Evolutionary conservation across 2,329 filamentous ascomycete species (phyloP).

Genomic region (Helotiales sp.): DNA sequence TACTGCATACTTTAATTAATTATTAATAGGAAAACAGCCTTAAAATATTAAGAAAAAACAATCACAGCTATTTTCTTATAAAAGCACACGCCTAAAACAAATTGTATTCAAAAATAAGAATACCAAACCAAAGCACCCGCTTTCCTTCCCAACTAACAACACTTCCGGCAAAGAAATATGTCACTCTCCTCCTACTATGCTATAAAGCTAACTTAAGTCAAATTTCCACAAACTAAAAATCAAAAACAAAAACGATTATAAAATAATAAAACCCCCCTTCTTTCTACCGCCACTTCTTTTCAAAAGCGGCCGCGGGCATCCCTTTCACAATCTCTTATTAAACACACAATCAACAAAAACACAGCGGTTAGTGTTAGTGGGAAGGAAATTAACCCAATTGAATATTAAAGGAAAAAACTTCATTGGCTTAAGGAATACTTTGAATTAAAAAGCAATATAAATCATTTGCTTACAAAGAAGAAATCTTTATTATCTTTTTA

Average conservation of each 20-base stretch:
- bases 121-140: constrained; percentile 28
- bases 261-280: constrained; percentile 18
- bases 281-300: constrained; percentile 29
- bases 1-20: constrained; percentile 32
- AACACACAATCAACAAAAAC: constrained; percentile 28
- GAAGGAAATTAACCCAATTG: constrained; percentile 37
- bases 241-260: constrained; percentile 34
- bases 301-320: constrained; percentile 24
- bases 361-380: constrained; percentile 14
- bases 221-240: constrained; percentile 28
- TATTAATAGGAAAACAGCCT: constrained; percentile 31
- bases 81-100: constrained; percentile 26
- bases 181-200: constrained; percentile 25
- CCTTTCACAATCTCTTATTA: constrained; percentile 21
- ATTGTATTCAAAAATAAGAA: constrained; percentile 26
- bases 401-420: too few relatives aligned
- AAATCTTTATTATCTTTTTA: constrained; percentile 36
- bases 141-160: constrained; percentile 32
- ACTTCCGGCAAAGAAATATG: constrained; percentile 30
- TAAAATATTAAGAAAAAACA: constrained; percentile 35
- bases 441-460: constrained; percentile 22
- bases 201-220: constrained; percentile 34
- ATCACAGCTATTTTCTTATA: constrained; percentile 28
- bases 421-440: constrained; percentile 42
- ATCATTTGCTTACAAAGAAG: constrained; percentile 42